Conservation (phyloP, 176 grass and related monocot genomes). For the Alopecurus myosuroides region DNA sequence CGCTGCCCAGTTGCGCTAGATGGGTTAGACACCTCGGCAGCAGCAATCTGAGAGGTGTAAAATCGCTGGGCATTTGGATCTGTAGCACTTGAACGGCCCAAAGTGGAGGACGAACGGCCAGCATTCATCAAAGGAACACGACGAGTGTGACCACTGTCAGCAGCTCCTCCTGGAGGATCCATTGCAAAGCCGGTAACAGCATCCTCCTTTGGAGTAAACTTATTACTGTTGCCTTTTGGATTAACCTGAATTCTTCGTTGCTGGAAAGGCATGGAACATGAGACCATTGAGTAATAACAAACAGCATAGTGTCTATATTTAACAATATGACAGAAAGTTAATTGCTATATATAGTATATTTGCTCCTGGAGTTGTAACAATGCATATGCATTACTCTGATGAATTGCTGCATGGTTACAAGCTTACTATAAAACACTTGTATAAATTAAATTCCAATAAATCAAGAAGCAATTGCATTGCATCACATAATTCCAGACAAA, state of each 20-base stretch:
- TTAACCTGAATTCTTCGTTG: conserved; percentile 57
- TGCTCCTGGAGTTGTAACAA: neutral
- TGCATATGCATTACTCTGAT: neutral
- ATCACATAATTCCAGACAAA: neutral
- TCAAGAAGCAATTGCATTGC: neutral
- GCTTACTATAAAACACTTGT: neutral
- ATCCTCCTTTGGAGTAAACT: conserved; percentile 81
- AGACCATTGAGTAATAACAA: conserved; percentile 27
- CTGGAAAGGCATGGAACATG: conserved; percentile 32
- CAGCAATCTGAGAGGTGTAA: conserved; percentile 42
- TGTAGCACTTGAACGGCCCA: conserved; percentile 51
- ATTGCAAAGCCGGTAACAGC: conserved; percentile 58
- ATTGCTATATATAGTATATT: neutral
- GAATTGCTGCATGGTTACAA: neutral
- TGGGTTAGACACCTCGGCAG: conserved; percentile 51
- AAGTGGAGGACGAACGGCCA: conserved; percentile 65
- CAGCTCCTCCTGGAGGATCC: conserved; percentile 53
- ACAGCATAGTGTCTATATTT: neutral
- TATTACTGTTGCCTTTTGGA: conserved; percentile 60
- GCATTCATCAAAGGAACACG: conserved; percentile 57
- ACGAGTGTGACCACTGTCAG: conserved; percentile 56
- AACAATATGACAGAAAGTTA: neutral
- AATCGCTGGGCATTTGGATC: conserved; percentile 50
- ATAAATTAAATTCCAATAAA: neutral
- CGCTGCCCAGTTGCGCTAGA: conserved; percentile 51